Evolutionary conservation across 2,329 filamentous ascomycete species (phyloP).

Genomic region (Rhynchosporium agropyri): DNA sequence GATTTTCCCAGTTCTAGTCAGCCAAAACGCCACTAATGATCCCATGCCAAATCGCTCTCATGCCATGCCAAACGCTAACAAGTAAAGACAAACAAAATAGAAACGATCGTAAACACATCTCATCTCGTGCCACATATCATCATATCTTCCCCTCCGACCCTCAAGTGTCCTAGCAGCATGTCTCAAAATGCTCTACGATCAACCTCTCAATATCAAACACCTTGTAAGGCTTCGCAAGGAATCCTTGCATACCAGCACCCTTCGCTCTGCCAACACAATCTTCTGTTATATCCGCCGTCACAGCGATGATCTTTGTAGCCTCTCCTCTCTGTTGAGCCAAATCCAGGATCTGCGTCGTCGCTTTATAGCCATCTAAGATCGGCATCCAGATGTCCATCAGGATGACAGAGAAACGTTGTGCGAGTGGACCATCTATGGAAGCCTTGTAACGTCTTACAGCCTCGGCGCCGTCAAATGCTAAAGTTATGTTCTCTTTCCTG

Average conservation of each 20-base stretch:
- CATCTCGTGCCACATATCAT: conserved; percentile 1
- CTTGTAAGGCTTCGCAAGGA: conserved; percentile 59
- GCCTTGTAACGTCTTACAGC: conserved; percentile 63
- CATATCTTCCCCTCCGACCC: not conserved
- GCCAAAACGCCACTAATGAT: not conserved
- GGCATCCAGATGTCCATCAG: conserved; percentile 80
- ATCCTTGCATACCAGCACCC: conserved; percentile 56
- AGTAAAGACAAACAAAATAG: not conserved
- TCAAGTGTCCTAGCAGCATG: conserved; percentile 10
- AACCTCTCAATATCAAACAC: conserved; percentile 55
- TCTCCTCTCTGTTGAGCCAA: conserved; percentile 31
- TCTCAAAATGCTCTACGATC: conserved; percentile 44
- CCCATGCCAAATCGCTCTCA: not conserved
- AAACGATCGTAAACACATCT: not conserved
- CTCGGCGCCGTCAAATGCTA: conserved; percentile 70
- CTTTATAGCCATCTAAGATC: conserved; percentile 71
- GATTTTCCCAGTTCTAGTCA: too few species aligned
- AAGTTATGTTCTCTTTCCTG: conserved; percentile 52
- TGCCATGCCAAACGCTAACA: not conserved
- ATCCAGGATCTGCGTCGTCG: conserved; percentile 61
- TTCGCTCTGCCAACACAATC: conserved; percentile 52
- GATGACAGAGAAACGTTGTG: conserved; percentile 58
- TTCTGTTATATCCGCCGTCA: conserved; percentile 59
- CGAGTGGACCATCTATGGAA: conserved; percentile 41
- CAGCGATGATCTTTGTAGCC: conserved; percentile 50